Evolutionary conservation across 495 filamentous ascomycete genomes (phyloP).

Genomic region (Staphylotrichum tortipilum): DNA sequence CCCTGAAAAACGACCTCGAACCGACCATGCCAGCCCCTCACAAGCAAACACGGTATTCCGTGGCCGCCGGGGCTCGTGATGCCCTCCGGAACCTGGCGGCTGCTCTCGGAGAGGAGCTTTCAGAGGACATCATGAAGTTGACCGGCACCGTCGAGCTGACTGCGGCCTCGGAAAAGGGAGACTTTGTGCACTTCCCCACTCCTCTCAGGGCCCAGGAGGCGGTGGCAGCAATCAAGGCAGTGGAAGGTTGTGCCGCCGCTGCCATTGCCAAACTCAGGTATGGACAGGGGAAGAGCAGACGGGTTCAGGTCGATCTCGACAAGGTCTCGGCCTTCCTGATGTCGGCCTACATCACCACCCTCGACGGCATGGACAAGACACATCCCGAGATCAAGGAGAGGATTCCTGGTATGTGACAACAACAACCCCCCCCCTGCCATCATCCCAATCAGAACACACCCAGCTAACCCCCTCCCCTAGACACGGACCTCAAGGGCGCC

Average conservation of each 20-base stretch:
- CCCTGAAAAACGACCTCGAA: conserved; percentile 4
- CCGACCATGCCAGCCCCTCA: background rate
- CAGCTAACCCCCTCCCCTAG: conserved; percentile 31
- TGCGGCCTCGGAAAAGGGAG: conserved; percentile 21
- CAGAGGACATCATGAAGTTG: conserved; percentile 23
- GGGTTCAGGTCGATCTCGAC: conserved; percentile 54
- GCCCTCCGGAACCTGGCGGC: conserved; percentile 21
- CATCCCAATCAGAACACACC: too few relatives aligned
- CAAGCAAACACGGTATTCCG: conserved; percentile 13
- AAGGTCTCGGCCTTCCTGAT: conserved; percentile 59
- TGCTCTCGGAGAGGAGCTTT: conserved; percentile 20
- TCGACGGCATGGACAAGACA: conserved; percentile 59
- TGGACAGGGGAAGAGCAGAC: conserved; percentile 29
- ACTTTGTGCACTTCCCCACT: conserved; percentile 45
- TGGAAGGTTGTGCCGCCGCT: conserved; percentile 60
- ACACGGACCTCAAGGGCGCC: conserved; percentile 60
- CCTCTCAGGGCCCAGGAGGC: conserved; percentile 66
- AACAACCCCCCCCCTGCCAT: too few relatives aligned
- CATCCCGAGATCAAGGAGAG: conserved; percentile 51
- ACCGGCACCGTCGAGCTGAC: conserved; percentile 23
- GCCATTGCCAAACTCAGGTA: conserved; percentile 53
- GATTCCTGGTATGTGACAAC: conserved; percentile 55
- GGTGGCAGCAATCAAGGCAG: conserved; percentile 56
- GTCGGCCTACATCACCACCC: conserved; percentile 62
- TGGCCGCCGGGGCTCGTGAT: conserved; percentile 19